Base-by-base conservation (phyloP, 805 yeast species). In the Candida nitratophila region DNA sequence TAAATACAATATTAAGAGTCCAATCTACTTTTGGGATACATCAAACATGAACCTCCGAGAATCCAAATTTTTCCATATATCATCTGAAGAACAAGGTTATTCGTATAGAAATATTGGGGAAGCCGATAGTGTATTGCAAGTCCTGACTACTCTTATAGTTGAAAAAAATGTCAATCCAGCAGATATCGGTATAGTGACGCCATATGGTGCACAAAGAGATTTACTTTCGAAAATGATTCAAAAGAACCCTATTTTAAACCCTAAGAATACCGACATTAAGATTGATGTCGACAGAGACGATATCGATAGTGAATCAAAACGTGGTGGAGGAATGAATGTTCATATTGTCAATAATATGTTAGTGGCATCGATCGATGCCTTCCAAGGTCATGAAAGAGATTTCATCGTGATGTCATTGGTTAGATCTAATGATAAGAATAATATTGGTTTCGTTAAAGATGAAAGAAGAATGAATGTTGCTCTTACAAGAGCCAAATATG, bases 311-410 rank as follows among this genome's bases (percentile, higher is more conserved):
- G 75, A 69, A 37, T 64, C 74, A 4, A 57, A 54, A 29, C 30
- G 15, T 17, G 32, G 32, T n/a, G 16, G 10, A 19, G 55, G 51
- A 17, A 67, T 70, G 14, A 74, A 77, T 2, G 71, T 76, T 43
- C 78, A 76, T 50, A 52, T 51, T 36, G 60, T 74, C 34, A 67
- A 70, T 43, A 74, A 71, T 4, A 57, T 74, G 16, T 66, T 73
- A 64, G 65, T 77, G 51, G 70, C 76, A 15, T 63, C 87, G 0
- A 84, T 88, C n/a, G 96, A 88, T 62, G 93, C 96, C 1, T 88
- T 88, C 67, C 96, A 88, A 64, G 96, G 96, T 27, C 73, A 95
- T 53, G 96, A 87, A 55, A 88, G 86, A 64, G 89, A 85, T 54
- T 82, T 80, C 45, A 82, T 88, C 34, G 73, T 89, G 20, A 68